phyloP scores from a whole-genome alignment of 2,329 filamentous ascomycete species.

The Sporothrix mexicana region DNA sequence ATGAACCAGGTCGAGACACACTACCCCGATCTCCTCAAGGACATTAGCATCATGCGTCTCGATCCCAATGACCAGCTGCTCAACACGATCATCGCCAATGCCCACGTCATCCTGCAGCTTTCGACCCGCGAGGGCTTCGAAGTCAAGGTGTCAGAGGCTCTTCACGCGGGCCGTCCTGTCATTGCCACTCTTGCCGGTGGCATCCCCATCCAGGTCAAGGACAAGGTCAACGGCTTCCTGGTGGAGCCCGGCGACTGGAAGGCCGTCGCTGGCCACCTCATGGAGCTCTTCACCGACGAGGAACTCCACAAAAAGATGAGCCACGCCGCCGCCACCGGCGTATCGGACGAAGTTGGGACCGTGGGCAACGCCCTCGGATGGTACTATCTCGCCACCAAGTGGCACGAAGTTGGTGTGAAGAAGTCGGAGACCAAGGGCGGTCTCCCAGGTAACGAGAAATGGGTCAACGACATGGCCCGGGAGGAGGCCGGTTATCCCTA shows the following conservation, averaged over 20 bases:
- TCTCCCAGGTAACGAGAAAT: conserved; percentile 64
- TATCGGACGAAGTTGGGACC: conserved; percentile 82
- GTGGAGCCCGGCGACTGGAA: conserved; percentile 73
- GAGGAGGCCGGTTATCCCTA: conserved; percentile 68
- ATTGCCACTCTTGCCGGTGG: conserved; percentile 79
- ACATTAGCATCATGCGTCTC: conserved; percentile 77
- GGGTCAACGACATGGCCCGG: conserved; percentile 77
- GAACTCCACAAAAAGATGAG: conserved; percentile 71
- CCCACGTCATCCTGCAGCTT: conserved; percentile 76
- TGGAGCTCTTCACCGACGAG: conserved; percentile 69
- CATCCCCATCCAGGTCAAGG: conserved; percentile 77
- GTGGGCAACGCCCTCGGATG: conserved; percentile 78
- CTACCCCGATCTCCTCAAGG: conserved; percentile 66
- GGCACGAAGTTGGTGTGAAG: conserved; percentile 61
- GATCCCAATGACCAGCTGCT: conserved; percentile 80
- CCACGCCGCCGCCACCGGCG: conserved; percentile 65
- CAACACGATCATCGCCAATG: conserved; percentile 75
- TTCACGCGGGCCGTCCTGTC: conserved; percentile 79
- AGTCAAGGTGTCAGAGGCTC: conserved; percentile 82
- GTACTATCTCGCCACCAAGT: conserved; percentile 76
- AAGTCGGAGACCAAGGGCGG: conserved; percentile 46
- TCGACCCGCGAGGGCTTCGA: conserved; percentile 85
- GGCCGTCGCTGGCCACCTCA: conserved; percentile 70
- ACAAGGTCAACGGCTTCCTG: conserved; percentile 74
- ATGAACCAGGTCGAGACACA: conserved; percentile 68